Conservation (phyloP, 257 asterid species). For the Solanum ossicruentum region DNA sequence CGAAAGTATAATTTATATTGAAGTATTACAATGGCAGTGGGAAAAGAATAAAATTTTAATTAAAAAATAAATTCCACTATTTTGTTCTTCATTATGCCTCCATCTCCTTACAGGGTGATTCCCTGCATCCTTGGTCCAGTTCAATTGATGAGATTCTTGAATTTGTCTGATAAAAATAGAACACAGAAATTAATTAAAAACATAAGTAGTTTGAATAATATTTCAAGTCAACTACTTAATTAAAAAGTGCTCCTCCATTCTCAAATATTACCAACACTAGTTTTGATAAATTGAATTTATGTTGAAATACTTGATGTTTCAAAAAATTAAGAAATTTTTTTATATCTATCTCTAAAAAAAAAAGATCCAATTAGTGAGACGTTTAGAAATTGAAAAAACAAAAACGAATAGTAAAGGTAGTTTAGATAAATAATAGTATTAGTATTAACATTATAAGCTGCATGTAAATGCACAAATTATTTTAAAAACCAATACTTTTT, state of each 20-base stretch:
- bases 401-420: too few relatives aligned
- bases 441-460: too few relatives aligned
- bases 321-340: neutral
- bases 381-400: too few relatives aligned
- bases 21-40: neutral
- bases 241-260: neutral
- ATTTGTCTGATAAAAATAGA: neutral
- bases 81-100: neutral
- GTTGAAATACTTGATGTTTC: neutral
- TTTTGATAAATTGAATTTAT: neutral
- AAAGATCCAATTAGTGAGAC: too few relatives aligned
- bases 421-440: too few relatives aligned
- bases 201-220: neutral
- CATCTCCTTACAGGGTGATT: neutral
- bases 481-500: too few relatives aligned
- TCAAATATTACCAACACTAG: neutral
- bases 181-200: neutral
- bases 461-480: too few relatives aligned
- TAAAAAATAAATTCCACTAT: neutral
- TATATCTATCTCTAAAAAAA: too few relatives aligned
- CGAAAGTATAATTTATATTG: too few relatives aligned
- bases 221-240: neutral
- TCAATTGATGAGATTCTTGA: neutral
- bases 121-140: neutral
- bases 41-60: neutral